Evolutionary conservation across 192 early-diverging fungal genomes (phyloP).

Genomic region (Entomortierella lignicola): DNA sequence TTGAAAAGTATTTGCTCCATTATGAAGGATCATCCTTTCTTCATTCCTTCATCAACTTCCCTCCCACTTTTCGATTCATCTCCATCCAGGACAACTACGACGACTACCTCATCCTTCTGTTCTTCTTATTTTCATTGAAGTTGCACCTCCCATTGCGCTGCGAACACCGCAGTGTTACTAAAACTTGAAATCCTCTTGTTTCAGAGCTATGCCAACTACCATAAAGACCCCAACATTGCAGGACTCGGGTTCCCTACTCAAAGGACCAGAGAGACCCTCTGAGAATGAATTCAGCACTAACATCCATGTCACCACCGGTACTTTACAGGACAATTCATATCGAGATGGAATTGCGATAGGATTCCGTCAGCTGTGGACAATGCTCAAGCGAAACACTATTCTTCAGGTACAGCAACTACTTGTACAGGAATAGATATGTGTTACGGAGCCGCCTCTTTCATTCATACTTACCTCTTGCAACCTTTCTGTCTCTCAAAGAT

Average conservation of each 20-base stretch:
- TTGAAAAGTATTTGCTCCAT: too few relatives aligned
- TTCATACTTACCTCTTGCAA: background rate
- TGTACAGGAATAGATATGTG: background rate
- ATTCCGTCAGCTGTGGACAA: slow-evolving; percentile 68
- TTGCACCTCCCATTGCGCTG: too few relatives aligned
- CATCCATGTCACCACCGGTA: background rate
- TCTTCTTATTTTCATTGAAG: too few relatives aligned
- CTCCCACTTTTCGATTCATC: too few relatives aligned
- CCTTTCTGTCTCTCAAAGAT: slow-evolving; percentile 22
- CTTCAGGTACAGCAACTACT: slow-evolving; percentile 63
- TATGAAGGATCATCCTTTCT: too few relatives aligned
- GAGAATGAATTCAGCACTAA: background rate
- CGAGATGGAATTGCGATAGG: slow-evolving; percentile 42
- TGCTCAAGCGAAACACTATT: slow-evolving; percentile 74
- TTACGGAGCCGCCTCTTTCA: too few relatives aligned
- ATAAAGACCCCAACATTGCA: background rate
- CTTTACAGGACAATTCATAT: slow-evolving; percentile 23
- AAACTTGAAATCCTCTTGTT: background rate
- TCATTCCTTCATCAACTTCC: too few relatives aligned
- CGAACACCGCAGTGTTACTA: too few relatives aligned
- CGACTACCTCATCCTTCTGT: too few relatives aligned
- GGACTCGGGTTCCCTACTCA: background rate
- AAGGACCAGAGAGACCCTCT: background rate
- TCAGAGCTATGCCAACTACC: background rate
- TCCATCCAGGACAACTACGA: too few relatives aligned